Base-by-base conservation (phyloP, 2,329 filamentous ascomycete species). In the Phaeophleospora eucalypticola region DNA sequence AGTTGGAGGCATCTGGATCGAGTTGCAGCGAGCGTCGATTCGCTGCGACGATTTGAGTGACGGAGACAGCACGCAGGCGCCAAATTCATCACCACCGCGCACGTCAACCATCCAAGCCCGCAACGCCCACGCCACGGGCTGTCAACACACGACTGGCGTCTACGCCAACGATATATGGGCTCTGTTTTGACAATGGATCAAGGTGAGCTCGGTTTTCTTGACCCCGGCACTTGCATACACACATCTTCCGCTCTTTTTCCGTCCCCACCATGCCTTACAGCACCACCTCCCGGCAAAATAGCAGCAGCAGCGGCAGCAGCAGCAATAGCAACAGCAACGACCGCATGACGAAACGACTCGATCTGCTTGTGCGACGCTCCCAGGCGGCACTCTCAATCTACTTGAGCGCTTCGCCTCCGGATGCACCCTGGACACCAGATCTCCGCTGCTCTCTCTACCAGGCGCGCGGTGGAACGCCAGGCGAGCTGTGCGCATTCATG, bases 121-220 rank as follows among this genome's bases (percentile, higher is more conserved):
- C 19, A 27, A 16, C 10, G 20, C 18, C 37, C 15, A 19, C 10
- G 37, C 37, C 37, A 21, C 37, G 9, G 16, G 37, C 37, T 27
- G 37, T 40, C 27, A 16, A 33, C 17, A 35, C 12, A 36, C 34
- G 15, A 37, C 40, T 27, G 45, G 41, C 36, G 36, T 20, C 36
- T 21, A 9, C 32, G 48, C 27, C 15, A 45, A 41, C n/a, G n/a
- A 54, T 56, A 52, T 49, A 59, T 59, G 54, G 45, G 51, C 45
- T 51, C 55, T 36, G 45, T 45, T 27, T 46, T 60, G 37, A 57
- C 50, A 38, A 63, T 63, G 61, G 61, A 64, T 45, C 58, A 57
- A 63, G 61, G 62, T 64, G 58, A 61, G 60, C 53, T 48, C 43
- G 32, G 8, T 34, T 37, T 44, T 42, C 39, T 59, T 35, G 40